Percentiles rank a stretch among this genome's conserved stretches.
phyloP scores from a whole-genome alignment of 169 alveolate species.

The Ophryocystis elektroscirrha region DNA sequence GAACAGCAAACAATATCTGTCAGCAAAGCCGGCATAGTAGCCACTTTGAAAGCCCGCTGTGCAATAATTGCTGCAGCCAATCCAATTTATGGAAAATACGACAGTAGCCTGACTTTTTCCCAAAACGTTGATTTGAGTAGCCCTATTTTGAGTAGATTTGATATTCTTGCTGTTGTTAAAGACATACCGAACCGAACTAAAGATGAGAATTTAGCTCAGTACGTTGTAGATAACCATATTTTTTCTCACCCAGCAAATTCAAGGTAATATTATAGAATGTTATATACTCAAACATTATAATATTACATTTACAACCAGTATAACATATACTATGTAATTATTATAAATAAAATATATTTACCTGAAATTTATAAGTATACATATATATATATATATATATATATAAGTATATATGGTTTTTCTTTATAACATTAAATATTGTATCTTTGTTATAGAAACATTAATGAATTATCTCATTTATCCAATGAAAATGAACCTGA shows the following conservation, averaged over 20 bases:
- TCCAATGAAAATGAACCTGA: slow-evolving; percentile 21
- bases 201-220: slow-evolving; percentile 79
- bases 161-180: slow-evolving; percentile 80
- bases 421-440: no score
- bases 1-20: slow-evolving; percentile 97
- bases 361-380: no score
- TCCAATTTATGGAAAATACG: slow-evolving; percentile 86
- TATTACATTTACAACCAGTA: no score
- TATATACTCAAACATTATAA: no score
- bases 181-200: slow-evolving; percentile 76
- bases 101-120: slow-evolving; percentile 73
- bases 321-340: no score
- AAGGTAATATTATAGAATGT: no score
- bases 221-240: slow-evolving; percentile 84
- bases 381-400: no score
- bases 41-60: slow-evolving; percentile 91
- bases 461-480: no score
- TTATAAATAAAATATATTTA: no score
- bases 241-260: slow-evolving; percentile 86
- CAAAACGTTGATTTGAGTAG: slow-evolving; percentile 97
- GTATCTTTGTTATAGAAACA: no score
- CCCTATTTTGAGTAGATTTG: slow-evolving; percentile 96
- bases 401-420: no score
- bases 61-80: slow-evolving; percentile 99
- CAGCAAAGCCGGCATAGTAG: slow-evolving; percentile 84